Base-by-base conservation (phyloP, 2,329 filamentous ascomycete species). In the Macrophomina phaseolina region DNA sequence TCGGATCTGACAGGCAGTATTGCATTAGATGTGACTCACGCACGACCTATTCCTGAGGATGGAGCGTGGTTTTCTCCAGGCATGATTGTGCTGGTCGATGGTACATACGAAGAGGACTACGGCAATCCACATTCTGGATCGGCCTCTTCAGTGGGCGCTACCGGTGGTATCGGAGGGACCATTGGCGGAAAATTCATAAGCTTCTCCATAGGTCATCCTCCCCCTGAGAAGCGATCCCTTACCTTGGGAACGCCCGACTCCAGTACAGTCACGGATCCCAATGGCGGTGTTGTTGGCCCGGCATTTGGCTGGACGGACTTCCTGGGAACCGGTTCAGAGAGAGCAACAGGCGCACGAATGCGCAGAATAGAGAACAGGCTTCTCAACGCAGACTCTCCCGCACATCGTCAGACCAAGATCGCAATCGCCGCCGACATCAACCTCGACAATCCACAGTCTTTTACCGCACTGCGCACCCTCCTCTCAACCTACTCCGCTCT, bases 271-370 rank as follows among this genome's bases (percentile, higher is more conserved):
- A 86, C 84, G 16, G 84, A 81, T 1, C 86, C 89, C 28, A 76
- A 78, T 32, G 81, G 77, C 49, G 78, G 66, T 8, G 40, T 75
- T 6, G 67, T 70, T 23, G 78, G 77, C 8, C 78, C 78, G 48
- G 78, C 77, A 0, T 97, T 98, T 75, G 95, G 95, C 51, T 99
- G 95, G 94, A 93, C 97, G 64, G 95, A 98, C 77, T 99, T 98
- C 75, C 83, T 98, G 1, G 95, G 94, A 5, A 87, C 95, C 1
- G 94, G 94, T 42, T 97, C 93, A 73, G 93, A 97, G 77, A 90
- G 93, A 53, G 93, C 93, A 6, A 87, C 90, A 0, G 94, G 94
- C 0, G 78, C 86, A 1, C 90, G 91, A 67, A 97, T 98, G 94
- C 88, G 92, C 65, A 89, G 87, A 67, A 84, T 97, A 0, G 91